Percentiles rank a stretch among this genome's conserved stretches.
These are phyloP conservation scores for Cyphellophora europaea DNA, from an alignment of 2,329 filamentous ascomycete species.

Conservation along the genomic window DNA sequence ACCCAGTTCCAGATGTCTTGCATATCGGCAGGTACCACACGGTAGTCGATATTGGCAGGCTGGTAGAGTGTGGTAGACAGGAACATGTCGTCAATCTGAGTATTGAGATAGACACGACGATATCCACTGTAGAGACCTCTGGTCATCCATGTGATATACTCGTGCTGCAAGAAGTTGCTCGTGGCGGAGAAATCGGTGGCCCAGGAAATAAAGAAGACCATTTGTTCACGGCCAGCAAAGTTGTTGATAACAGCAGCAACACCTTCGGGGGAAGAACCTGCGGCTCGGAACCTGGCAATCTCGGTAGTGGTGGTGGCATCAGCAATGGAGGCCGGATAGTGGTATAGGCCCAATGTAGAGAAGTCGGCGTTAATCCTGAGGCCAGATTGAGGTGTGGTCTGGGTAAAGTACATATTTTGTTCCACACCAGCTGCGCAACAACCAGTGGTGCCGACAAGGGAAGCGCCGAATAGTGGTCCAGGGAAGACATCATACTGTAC, in stretches of 20 bases:
- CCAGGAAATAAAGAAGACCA: slow-evolving; percentile 52
- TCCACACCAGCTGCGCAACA: slow-evolving; percentile 42
- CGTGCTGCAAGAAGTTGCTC: slow-evolving; percentile 51
- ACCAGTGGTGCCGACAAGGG: slow-evolving; percentile 29
- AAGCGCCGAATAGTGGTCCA: slow-evolving; percentile 38
- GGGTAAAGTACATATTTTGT: slow-evolving; percentile 44
- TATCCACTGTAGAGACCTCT: slow-evolving; percentile 47
- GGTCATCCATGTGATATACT: slow-evolving; percentile 55
- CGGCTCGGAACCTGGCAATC: slow-evolving; percentile 44
- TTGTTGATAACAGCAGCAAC: slow-evolving; percentile 53
- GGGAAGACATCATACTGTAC: slow-evolving; percentile 52
- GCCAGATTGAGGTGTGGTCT: slow-evolving; percentile 42
- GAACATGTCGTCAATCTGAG: slow-evolving; percentile 56
- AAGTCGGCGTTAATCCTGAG: slow-evolving; percentile 41
- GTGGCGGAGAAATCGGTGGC: slow-evolving; percentile 43
- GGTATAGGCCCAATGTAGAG: slow-evolving; percentile 45
- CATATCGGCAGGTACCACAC: slow-evolving; percentile 39
- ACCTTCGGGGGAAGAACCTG: slow-evolving; percentile 29
- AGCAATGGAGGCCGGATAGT: slow-evolving; percentile 49
- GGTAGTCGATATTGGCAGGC: slow-evolving; percentile 41
- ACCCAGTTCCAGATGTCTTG: slow-evolving; percentile 34
- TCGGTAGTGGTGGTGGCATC: slow-evolving; percentile 44
- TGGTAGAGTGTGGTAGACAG: slow-evolving; percentile 41
- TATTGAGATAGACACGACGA: slow-evolving; percentile 44
- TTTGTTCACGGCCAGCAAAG: slow-evolving; percentile 48